A percentile compares a stretch with the other conserved stretches of the same genome.
Conservation (phyloP, 2,329 filamentous ascomycete species). For the Nakataea oryzae region DNA sequence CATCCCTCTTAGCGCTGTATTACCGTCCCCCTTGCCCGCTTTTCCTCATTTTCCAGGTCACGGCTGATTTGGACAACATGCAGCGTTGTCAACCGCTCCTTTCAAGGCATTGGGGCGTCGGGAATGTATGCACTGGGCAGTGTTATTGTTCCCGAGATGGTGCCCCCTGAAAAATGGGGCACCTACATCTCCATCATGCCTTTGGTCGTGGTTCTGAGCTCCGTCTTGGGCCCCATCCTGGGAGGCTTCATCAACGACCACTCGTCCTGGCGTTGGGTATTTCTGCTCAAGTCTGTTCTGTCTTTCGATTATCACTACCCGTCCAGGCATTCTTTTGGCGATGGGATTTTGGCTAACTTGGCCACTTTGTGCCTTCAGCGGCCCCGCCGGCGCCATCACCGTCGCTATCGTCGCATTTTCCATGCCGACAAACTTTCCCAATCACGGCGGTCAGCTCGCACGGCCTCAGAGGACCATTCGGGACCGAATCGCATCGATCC, state of each 20-base stretch:
- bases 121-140: slow-evolving; percentile 33
- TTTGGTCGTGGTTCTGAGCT: slow-evolving; percentile 27
- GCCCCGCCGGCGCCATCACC: slow-evolving; percentile 17
- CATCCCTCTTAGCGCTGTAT: slow-evolving; percentile 16
- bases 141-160: slow-evolving; percentile 22
- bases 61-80: not conserved
- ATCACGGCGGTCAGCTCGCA: slow-evolving; percentile 7
- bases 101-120: slow-evolving; percentile 35
- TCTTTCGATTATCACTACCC: not conserved
- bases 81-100: slow-evolving; percentile 23
- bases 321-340: not conserved
- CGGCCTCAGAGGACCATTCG: slow-evolving; percentile 2
- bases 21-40: not conserved
- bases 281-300: slow-evolving; percentile 30
- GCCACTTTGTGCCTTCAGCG: slow-evolving; percentile 11
- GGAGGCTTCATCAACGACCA: slow-evolving; percentile 29
- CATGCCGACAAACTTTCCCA: slow-evolving; percentile 16
- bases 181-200: slow-evolving; percentile 22
- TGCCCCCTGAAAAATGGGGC: slow-evolving; percentile 21
- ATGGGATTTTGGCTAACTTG: not conserved
- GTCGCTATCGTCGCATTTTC: slow-evolving; percentile 14
- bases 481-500: slow-evolving; percentile 10
- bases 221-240: slow-evolving; percentile 29
- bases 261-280: slow-evolving; percentile 34
- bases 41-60: not conserved